Percentiles rank a stretch among this genome's conserved stretches.
These are phyloP conservation scores for Aspergillus floridensis DNA, from an alignment of 2,329 filamentous ascomycete species.

Conservation along the genomic window DNA sequence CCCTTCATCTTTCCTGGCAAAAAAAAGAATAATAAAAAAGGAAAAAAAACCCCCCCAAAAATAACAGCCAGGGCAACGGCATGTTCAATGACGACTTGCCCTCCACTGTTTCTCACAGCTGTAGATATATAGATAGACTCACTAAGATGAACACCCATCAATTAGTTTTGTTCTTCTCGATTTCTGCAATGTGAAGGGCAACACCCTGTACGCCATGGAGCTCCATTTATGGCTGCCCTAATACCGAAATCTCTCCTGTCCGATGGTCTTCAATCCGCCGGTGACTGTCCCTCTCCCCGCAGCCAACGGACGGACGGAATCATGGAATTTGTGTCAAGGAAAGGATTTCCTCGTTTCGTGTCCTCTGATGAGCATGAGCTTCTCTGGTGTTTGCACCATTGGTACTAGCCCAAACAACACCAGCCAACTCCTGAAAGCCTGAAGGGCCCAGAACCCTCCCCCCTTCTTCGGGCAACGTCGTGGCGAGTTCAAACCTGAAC, in stretches of 20 bases:
- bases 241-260: not conserved
- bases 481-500: constrained; percentile 1
- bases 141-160: not conserved
- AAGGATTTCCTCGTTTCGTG: constrained; percentile 1
- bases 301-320: not conserved
- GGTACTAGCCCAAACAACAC: constrained; percentile 2
- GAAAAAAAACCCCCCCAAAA: too few relatives aligned
- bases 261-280: not conserved
- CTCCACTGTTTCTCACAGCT: not conserved
- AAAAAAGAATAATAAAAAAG: not conserved
- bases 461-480: not conserved
- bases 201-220: not conserved
- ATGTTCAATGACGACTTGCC: constrained; percentile 1
- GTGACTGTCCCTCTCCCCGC: not conserved
- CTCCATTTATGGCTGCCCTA: not conserved
- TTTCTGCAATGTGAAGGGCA: not conserved
- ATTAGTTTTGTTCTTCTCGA: not conserved
- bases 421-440: constrained; percentile 1
- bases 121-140: not conserved
- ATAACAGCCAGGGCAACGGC: not conserved
- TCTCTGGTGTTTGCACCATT: not conserved
- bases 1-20: not conserved
- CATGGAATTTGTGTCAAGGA: not conserved
- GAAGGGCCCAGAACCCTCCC: constrained; percentile 6
- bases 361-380: not conserved